Base-by-base conservation (phyloP, 148 eudicot species). In the Arctostaphylos glauca region DNA sequence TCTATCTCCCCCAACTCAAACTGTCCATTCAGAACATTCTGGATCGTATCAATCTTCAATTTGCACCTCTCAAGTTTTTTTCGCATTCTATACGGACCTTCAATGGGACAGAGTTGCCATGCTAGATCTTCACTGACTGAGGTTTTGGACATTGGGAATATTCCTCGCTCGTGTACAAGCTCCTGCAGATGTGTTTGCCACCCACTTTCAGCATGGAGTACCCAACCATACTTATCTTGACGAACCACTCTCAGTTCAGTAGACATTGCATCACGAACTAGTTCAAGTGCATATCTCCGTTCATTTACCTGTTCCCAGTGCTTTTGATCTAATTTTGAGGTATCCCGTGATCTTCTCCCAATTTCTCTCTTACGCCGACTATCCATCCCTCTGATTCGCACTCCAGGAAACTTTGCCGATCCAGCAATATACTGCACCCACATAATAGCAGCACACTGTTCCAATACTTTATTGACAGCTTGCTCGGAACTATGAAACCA, bases 41-140 rank as follows among this genome's bases (percentile, higher is more conserved):
- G 94, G 83, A 92, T 90, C 9, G 91, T 91, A 84, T 93, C 97
- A 79, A 94, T 80, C 88, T 89, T 91, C 9, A 92, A 81, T 83
- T 92, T 94, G 91, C 95, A 92, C 67, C 91, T 90, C 85, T 97
- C 97, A n/a, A 97, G 93, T 90, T 97, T 97, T 86, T 97, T 97
- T 50, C 99, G 91, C 97, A 91, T 97, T 89, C 99, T 84, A 86
- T 91, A 97, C 68, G 99, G 99, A 72, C 98, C 99, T 88, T 97
- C 99, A 85, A 97, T 97, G 76, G 98, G 98, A 89, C 99, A 97
- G 86, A 97, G 99, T 87, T 94, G 93, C 98, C 97, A 97, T 73
- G 90, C 96, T 81, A 85, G 91, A 81, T 92, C 93, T 50, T 89
- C 91, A 80, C 82, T 83, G 19, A 77, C 84, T 68, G 84, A 80